Evolutionary conservation across 2,329 filamentous ascomycete genomes (phyloP).

Genomic region (Tolypocladium paradoxum): DNA sequence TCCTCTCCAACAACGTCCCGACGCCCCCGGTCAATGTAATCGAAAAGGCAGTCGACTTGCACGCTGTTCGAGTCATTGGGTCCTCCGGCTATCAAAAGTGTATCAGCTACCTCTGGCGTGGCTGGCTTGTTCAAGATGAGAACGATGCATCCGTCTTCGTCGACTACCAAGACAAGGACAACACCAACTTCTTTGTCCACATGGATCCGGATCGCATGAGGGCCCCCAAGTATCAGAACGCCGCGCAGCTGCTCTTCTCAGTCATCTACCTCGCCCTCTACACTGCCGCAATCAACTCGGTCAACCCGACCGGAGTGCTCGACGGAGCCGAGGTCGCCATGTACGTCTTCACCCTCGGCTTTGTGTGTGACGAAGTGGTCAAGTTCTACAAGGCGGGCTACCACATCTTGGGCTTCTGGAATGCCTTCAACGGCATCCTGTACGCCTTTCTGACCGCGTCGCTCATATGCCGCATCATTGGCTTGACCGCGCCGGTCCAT

Average conservation of each 20-base stretch:
- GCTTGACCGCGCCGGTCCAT: conserved; percentile 50
- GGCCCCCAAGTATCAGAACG: conserved; percentile 85
- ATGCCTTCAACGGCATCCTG: conserved; percentile 79
- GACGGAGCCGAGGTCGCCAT: conserved; percentile 75
- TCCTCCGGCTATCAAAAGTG: conserved; percentile 95
- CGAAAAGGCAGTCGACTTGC: conserved; percentile 86
- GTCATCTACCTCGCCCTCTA: conserved; percentile 76
- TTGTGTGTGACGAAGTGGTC: conserved; percentile 73
- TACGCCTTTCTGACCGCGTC: conserved; percentile 72
- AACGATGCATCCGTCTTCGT: conserved; percentile 83
- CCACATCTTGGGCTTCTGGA: conserved; percentile 93
- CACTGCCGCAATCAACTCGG: conserved; percentile 85
- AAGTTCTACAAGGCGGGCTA: conserved; percentile 94
- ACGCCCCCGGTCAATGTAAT: conserved; percentile 77
- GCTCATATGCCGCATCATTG: conserved; percentile 68
- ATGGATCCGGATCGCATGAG: conserved; percentile 93
- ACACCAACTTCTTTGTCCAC: conserved; percentile 67
- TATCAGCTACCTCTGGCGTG: conserved; percentile 83
- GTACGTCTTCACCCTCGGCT: conserved; percentile 86
- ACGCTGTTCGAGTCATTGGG: conserved; percentile 79
- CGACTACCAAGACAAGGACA: conserved; percentile 73
- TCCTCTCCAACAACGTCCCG: conserved; percentile 59
- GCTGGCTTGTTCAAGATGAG: conserved; percentile 95
- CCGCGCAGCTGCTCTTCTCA: conserved; percentile 75
- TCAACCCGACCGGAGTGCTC: conserved; percentile 75